Conservation (phyloP, 148 eudicot species). For the Vaccinium vitisidaea region DNA sequence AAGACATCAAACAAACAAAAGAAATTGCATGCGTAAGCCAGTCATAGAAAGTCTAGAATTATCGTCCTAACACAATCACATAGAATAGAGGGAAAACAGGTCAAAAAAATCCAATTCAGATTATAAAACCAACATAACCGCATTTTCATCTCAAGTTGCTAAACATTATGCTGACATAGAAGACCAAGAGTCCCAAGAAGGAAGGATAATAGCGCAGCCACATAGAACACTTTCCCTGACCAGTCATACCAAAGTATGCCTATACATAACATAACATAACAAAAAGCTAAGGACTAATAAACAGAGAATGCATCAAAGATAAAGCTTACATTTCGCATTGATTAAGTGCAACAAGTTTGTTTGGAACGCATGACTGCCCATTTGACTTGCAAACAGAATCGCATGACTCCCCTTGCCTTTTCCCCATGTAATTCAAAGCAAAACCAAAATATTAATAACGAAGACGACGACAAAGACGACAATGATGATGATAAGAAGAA, state of each 20-base stretch:
- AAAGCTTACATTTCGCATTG: constrained; percentile 82
- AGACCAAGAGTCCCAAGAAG: neutral
- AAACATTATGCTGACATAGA: neutral
- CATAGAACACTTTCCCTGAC: neutral
- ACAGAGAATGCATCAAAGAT: neutral
- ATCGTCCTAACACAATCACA: neutral
- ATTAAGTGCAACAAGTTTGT: constrained; percentile 73
- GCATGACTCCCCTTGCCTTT: constrained; percentile 96
- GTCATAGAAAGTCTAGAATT: neutral
- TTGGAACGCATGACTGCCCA: constrained; percentile 78
- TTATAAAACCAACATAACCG: neutral
- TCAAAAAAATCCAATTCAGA: neutral
- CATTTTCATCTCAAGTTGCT: neutral
- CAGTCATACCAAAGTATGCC: neutral
- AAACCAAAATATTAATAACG: neutral
- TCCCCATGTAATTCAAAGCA: constrained; percentile 18
- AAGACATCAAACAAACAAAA: neutral
- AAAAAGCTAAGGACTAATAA: neutral
- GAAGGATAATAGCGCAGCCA: neutral
- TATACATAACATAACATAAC: neutral
- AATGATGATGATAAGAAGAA: neutral
- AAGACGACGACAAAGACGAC: neutral
- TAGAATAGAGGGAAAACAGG: neutral
- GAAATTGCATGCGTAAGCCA: neutral
- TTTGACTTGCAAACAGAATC: constrained; percentile 74